These are phyloP conservation scores for Crithidia brevicula DNA, from an alignment of 208 protist species.

Conservation along the genomic window DNA sequence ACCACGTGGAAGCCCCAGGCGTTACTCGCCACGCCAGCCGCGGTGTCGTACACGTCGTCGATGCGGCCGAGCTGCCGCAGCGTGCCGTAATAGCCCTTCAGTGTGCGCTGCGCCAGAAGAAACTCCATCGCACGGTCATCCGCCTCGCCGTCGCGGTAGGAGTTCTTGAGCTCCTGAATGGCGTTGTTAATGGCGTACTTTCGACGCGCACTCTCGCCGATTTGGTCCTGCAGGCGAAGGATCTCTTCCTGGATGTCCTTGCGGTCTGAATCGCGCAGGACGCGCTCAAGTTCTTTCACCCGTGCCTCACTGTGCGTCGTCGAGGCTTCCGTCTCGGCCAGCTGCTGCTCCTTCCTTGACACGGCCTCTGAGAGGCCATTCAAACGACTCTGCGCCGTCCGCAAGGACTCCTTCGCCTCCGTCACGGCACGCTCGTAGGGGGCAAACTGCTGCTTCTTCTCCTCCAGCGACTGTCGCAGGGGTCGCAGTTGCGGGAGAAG, in stretches of 20 bases:
- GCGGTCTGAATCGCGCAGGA: slow-evolving; percentile 50
- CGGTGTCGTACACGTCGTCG: slow-evolving; percentile 96
- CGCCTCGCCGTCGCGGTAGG: slow-evolving; percentile 79
- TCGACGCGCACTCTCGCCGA: slow-evolving; percentile 58
- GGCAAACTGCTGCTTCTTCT: slow-evolving; percentile 87
- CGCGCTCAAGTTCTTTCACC: slow-evolving; percentile 52
- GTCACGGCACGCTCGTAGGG: slow-evolving; percentile 88
- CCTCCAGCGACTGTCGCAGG: slow-evolving; percentile 93
- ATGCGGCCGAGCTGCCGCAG: slow-evolving; percentile 98
- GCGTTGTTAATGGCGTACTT: slow-evolving; percentile 81
- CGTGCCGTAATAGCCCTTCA: slow-evolving; percentile 95
- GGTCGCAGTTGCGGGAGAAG: slow-evolving; percentile 78
- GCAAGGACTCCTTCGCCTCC: slow-evolving; percentile 58
- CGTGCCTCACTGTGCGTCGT: slow-evolving; percentile 33
- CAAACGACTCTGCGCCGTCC: slow-evolving; percentile 53
- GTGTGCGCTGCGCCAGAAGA: slow-evolving; percentile 76
- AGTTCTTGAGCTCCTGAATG: slow-evolving; percentile 86
- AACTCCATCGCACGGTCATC: slow-evolving; percentile 90
- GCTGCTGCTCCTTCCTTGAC: slow-evolving; percentile 35
- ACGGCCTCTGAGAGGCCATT: slow-evolving; percentile 40
- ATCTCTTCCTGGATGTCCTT: slow-evolving; percentile 62
- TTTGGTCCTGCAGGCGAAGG: slow-evolving; percentile 72
- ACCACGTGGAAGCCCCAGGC: slow-evolving; percentile 98
- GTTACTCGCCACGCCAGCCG: slow-evolving; percentile 97
- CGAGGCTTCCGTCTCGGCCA: slow-evolving; percentile 41